Conservation (phyloP, 192 early-diverging fungal species). For the Backusella morwellensis region DNA sequence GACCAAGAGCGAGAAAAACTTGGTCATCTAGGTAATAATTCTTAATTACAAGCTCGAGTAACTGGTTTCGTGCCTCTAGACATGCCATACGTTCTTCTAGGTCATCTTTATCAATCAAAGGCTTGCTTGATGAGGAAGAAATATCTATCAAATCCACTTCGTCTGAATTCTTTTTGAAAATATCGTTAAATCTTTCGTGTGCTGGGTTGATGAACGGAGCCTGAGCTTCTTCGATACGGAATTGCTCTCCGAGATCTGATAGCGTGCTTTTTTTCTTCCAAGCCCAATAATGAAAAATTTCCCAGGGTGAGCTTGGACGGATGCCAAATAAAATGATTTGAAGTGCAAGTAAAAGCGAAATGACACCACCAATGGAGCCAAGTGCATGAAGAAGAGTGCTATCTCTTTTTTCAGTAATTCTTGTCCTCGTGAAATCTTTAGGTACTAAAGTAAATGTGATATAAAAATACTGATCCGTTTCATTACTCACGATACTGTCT, state of each 20-base stretch:
- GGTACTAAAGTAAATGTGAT: neutral
- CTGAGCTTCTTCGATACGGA: neutral
- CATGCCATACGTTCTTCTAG: neutral
- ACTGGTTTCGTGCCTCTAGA: neutral
- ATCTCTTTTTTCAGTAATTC: conserved; percentile 2
- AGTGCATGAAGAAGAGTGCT: neutral
- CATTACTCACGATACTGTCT: too few relatives aligned
- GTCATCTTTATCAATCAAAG: neutral
- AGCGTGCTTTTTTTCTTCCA: neutral
- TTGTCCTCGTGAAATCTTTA: neutral
- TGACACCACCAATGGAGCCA: conserved; percentile 10
- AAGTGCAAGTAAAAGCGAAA: neutral
- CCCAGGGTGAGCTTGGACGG: neutral
- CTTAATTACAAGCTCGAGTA: neutral
- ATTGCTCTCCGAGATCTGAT: neutral
- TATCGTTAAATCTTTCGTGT: neutral
- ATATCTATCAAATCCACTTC: neutral
- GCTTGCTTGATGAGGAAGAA: neutral
- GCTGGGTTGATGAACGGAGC: neutral
- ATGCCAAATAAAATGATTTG: neutral
- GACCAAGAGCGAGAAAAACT: neutral
- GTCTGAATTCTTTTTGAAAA: neutral
- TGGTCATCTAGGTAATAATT: neutral
- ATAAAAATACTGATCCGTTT: neutral
- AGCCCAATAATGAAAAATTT: neutral